Base-by-base conservation (phyloP, 805 yeast genomes). In the Candida takata region DNA sequence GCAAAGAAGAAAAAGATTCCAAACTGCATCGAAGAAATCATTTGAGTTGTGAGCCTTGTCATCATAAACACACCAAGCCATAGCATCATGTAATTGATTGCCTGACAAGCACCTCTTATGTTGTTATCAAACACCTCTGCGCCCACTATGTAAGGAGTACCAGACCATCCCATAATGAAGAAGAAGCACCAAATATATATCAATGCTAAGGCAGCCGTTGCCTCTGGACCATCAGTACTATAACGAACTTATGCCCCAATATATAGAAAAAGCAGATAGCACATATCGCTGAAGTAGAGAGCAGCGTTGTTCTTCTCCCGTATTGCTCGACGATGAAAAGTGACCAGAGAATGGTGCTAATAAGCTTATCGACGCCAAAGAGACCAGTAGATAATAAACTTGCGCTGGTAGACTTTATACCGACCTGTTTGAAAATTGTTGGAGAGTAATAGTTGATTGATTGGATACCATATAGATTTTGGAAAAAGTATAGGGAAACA, bases 391-490 rank as follows among this genome's bases (percentile, higher is more conserved):
- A 69, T 19, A 69, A 60, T 25, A 72, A 57, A 5, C 64, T 64
- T 0, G 74, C 64, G 29, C 61, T 55, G 5, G 65, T 45, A 2
- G 72, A 70, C 24, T 55, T 54, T 8, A 72, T 59, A 13, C 79
- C 78, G 33, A 72, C 58, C 3, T 73, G 60, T 42, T 64, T 54
- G 48, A 72, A 70, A 28, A 72, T 60, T 3, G 67, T 61, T n/a
- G 73, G 74, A 10, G 76, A 69, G 48, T 72, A 73, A 48, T 72
- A 72, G 26, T 65, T 69, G 36, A 70, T 58, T 26, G 74, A 72
- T 43, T 69, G 63, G 46, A 72, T 65, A 27, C 74, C 75, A 37
- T 63, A 62, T 29, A 69, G 61, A 40, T 68, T 69, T 41, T 67
- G 72, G 55, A 69, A 54, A 31, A 61, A 49, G 42, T 66, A 66